A percentile compares a stretch with the other conserved stretches of the same genome.
phyloP scores from a whole-genome alignment of 1,139 yeast genomes.

The Yamadazyma trypodendri region DNA sequence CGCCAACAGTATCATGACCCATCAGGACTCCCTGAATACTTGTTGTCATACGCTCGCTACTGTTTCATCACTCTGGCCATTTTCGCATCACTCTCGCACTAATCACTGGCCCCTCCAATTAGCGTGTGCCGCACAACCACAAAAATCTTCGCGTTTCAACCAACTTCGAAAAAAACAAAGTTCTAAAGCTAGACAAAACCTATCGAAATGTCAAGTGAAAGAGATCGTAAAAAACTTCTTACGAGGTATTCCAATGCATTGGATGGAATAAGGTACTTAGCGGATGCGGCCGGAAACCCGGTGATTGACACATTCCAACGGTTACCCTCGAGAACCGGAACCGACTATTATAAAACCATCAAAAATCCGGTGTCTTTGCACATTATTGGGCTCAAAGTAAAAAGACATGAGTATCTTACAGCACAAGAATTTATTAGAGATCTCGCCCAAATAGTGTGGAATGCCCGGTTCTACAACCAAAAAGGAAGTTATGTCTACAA shows the following conservation, averaged over 20 bases:
- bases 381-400: conserved; percentile 42
- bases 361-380: conserved; percentile 45
- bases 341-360: conserved; percentile 46
- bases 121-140: neutral
- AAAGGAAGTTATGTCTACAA: conserved; percentile 64
- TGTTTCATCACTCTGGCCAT: no score
- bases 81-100: no score
- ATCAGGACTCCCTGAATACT: no score
- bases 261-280: conserved; percentile 44
- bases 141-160: neutral
- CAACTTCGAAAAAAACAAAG: neutral
- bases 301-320: conserved; percentile 51
- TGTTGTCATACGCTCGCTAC: no score
- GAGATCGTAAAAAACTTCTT: conserved; percentile 42
- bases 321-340: conserved; percentile 51
- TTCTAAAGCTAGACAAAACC: neutral
- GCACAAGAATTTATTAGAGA: conserved; percentile 74
- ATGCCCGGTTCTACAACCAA: conserved; percentile 81
- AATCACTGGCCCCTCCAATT: no score
- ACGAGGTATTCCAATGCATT: conserved; percentile 37
- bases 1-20: no score
- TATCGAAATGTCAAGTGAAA: conserved; percentile 17
- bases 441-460: conserved; percentile 82
- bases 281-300: conserved; percentile 42
- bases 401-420: conserved; percentile 45